Percentiles rank a stretch among this genome's conserved stretches.
phyloP scores from a whole-genome alignment of 805 yeast genomes.

The Lachancea waltii region DNA sequence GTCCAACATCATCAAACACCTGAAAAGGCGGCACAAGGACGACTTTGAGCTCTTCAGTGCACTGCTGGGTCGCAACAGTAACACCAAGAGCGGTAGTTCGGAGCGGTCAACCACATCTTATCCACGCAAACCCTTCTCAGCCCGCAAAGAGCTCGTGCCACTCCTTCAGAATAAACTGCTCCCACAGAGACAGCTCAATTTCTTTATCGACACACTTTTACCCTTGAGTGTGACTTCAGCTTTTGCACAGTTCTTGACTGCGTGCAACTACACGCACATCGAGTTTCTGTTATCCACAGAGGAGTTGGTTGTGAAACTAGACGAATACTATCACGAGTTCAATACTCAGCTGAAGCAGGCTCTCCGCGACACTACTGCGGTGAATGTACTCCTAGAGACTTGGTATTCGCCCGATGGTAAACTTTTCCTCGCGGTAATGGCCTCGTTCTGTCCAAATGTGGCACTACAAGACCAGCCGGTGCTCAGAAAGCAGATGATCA shows the following conservation, averaged over 20 bases:
- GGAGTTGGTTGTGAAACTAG: slow-evolving; percentile 9
- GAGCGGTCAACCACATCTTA: no score
- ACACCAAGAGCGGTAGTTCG: slow-evolving; percentile 8
- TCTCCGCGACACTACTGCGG: neutral
- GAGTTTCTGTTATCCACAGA: slow-evolving; percentile 8
- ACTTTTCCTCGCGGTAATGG: slow-evolving; percentile 7
- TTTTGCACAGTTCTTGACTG: slow-evolving; percentile 8
- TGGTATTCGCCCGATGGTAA: slow-evolving; percentile 6
- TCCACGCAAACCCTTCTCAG: slow-evolving; percentile 9
- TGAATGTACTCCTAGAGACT: slow-evolving; percentile 6
- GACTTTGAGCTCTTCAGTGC: slow-evolving; percentile 13
- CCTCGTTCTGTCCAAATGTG: slow-evolving; percentile 9
- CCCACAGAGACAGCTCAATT: slow-evolving; percentile 9
- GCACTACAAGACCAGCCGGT: slow-evolving; percentile 3
- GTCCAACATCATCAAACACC: slow-evolving; percentile 12
- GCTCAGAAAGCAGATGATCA: slow-evolving; percentile 1
- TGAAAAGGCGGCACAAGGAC: slow-evolving; percentile 10
- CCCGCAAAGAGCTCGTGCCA: slow-evolving; percentile 11
- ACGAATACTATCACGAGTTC: slow-evolving; percentile 10
- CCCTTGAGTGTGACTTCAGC: slow-evolving; percentile 12
- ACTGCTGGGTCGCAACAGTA: slow-evolving; percentile 4
- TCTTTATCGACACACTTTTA: slow-evolving; percentile 10
- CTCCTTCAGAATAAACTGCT: slow-evolving; percentile 9
- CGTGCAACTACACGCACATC: slow-evolving; percentile 9
- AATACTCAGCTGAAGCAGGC: slow-evolving; percentile 10